These are phyloP conservation scores for Suillus lakei DNA, from an alignment of 768 basidiomycete species.

Conservation along the genomic window DNA sequence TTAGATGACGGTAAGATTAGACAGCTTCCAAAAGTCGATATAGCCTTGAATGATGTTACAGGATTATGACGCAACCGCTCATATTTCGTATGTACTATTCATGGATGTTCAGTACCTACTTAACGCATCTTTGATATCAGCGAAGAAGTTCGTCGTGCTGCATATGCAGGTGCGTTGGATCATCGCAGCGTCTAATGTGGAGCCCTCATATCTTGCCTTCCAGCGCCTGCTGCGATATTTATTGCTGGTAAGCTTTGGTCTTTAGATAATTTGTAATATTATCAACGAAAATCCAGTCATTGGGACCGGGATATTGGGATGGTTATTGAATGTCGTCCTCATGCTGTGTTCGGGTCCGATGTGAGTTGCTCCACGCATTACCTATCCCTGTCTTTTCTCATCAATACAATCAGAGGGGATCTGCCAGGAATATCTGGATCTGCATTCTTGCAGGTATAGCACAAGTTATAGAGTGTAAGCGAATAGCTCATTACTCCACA, in stretches of 20 bases:
- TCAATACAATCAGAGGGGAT: conserved; percentile 45
- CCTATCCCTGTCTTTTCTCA: neutral
- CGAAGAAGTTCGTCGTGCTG: conserved; percentile 81
- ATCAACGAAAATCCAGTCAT: conserved; percentile 48
- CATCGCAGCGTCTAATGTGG: conserved; percentile 20
- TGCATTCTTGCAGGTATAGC: conserved; percentile 68
- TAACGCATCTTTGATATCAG: conserved; percentile 36
- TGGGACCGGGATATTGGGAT: conserved; percentile 79
- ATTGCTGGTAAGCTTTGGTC: conserved; percentile 45
- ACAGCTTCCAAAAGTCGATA: neutral
- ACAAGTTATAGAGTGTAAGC: neutral
- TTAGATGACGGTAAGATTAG: conserved; percentile 58
- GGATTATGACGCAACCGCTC: conserved; percentile 84
- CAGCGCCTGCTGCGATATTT: conserved; percentile 64
- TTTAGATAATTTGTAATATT: neutral
- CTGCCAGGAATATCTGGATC: conserved; percentile 74
- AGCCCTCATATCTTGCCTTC: neutral
- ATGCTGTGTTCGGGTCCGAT: conserved; percentile 83
- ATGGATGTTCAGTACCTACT: neutral
- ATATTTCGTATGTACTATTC: conserved; percentile 66
- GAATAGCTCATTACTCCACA: conserved; percentile 28
- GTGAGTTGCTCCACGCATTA: conserved; percentile 41
- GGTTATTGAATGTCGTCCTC: conserved; percentile 86
- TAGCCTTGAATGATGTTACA: conserved; percentile 25
- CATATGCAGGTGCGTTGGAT: conserved; percentile 64